These are phyloP conservation scores for Vitis hybrid DNA, from an alignment of 177 flowering plant genomes.

Conservation along the genomic window DNA sequence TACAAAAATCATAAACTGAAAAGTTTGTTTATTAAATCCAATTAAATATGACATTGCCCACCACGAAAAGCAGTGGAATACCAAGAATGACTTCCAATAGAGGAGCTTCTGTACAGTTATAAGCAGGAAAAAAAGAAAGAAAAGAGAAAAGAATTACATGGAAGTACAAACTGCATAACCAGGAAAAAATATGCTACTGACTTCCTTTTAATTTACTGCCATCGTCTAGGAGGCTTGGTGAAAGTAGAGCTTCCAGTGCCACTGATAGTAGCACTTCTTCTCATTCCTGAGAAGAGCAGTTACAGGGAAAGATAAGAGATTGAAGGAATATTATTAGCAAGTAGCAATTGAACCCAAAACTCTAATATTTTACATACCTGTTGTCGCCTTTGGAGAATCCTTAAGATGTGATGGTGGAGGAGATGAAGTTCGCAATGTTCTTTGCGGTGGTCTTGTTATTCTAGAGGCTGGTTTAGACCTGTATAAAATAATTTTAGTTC, in stretches of 20 bases:
- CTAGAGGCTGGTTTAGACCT: constrained; percentile 17
- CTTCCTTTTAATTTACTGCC: constrained; percentile 5
- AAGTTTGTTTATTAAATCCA: too few species aligned
- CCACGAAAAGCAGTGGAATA: background rate
- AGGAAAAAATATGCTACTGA: background rate
- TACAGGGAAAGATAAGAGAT: background rate
- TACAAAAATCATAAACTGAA: too few species aligned
- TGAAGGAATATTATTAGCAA: background rate
- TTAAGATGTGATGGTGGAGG: background rate
- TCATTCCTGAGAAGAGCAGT: constrained; percentile 16
- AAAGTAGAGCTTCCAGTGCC: constrained; percentile 3
- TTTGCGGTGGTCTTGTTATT: constrained; percentile 9
- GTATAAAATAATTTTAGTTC: constrained; percentile 5
- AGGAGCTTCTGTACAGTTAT: too few species aligned
- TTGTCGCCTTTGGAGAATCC: constrained; percentile 5
- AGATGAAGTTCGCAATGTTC: background rate
- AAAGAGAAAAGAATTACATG: background rate
- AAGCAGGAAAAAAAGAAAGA: too few species aligned
- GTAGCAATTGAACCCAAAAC: background rate
- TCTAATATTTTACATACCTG: constrained; percentile 12
- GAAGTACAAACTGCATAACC: background rate
- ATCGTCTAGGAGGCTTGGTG: constrained; percentile 16
- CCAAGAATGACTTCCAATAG: background rate
- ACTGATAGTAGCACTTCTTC: constrained; percentile 6
- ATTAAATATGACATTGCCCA: too few species aligned